phyloP scores from a whole-genome alignment of 441 rosid genomes.

The Cnidoscolus chayamansa region DNA sequence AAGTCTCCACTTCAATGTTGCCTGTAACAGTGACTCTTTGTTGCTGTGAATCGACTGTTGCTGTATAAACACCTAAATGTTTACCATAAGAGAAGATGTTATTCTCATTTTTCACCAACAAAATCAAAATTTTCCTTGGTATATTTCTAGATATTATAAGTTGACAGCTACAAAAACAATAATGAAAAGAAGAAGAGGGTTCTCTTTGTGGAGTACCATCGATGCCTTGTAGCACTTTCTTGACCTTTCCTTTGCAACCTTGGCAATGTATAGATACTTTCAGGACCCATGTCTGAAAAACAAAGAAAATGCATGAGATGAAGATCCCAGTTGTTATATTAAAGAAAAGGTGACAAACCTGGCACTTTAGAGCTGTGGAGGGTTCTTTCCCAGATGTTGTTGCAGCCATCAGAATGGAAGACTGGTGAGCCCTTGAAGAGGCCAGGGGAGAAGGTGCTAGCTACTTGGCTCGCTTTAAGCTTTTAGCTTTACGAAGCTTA shows the following conservation, averaged over 20 bases:
- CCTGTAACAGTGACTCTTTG: slow-evolving; percentile 63
- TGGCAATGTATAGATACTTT: slow-evolving; percentile 65
- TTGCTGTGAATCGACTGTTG: slow-evolving; percentile 42
- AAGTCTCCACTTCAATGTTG: slow-evolving; percentile 44
- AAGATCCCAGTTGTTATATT: no score
- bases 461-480: background rate
- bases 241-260: slow-evolving; percentile 70
- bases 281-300: slow-evolving; percentile 55
- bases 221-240: slow-evolving; percentile 49
- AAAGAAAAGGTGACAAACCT: slow-evolving; percentile 13
- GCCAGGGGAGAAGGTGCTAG: background rate
- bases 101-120: no score
- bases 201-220: slow-evolving; percentile 37
- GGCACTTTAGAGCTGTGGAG: slow-evolving; percentile 17
- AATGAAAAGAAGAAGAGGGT: background rate
- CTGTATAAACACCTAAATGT: slow-evolving; percentile 47
- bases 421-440: slow-evolving; percentile 7
- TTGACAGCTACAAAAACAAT: no score
- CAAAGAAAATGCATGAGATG: background rate
- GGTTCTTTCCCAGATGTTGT: slow-evolving; percentile 6
- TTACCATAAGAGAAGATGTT: no score
- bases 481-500: background rate
- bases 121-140: background rate
- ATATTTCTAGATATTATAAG: background rate
- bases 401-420: slow-evolving; percentile 21